phyloP scores from a whole-genome alignment of 1,284 basidiomycete species.

The Melampsora abietis-canadensis region DNA sequence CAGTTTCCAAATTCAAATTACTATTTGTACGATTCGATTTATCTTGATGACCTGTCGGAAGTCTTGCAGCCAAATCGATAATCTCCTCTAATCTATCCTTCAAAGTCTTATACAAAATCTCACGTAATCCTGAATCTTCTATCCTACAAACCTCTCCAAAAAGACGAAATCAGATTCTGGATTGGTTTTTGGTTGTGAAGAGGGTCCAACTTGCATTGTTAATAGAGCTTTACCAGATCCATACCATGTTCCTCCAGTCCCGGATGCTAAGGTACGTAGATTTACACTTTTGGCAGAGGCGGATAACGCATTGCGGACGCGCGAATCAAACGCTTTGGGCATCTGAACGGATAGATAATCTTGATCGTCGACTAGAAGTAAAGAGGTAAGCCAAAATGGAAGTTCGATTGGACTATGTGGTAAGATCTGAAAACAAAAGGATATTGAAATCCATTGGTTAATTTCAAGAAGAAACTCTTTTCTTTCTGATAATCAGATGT shows the following conservation, averaged over 20 bases:
- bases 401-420: conserved; percentile 49
- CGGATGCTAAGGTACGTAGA: conserved; percentile 49
- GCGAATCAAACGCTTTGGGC: conserved; percentile 48
- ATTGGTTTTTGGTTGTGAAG: neutral
- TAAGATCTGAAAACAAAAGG: conserved; percentile 45
- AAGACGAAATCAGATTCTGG: neutral
- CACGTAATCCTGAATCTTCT: conserved; percentile 47
- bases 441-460: neutral
- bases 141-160: conserved; percentile 41
- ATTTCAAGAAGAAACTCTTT: neutral
- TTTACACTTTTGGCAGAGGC: conserved; percentile 50
- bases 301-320: conserved; percentile 50
- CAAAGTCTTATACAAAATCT: conserved; percentile 47
- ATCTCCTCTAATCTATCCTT: conserved; percentile 48
- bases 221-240: conserved; percentile 48
- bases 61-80: conserved; percentile 50
- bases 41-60: conserved; percentile 47
- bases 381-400: conserved; percentile 50
- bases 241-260: conserved; percentile 48
- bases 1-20: conserved; percentile 44
- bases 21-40: conserved; percentile 35
- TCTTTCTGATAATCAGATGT: conserved; percentile 2
- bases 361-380: conserved; percentile 44
- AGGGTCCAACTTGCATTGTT: conserved; percentile 30
- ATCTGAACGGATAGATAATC: conserved; percentile 49